A percentile compares a stretch with the other conserved stretches of the same genome.
These are phyloP conservation scores for Saksenaea vasiformis DNA, from an alignment of 371 early-diverging fungal species.

Conservation along the genomic window DNA sequence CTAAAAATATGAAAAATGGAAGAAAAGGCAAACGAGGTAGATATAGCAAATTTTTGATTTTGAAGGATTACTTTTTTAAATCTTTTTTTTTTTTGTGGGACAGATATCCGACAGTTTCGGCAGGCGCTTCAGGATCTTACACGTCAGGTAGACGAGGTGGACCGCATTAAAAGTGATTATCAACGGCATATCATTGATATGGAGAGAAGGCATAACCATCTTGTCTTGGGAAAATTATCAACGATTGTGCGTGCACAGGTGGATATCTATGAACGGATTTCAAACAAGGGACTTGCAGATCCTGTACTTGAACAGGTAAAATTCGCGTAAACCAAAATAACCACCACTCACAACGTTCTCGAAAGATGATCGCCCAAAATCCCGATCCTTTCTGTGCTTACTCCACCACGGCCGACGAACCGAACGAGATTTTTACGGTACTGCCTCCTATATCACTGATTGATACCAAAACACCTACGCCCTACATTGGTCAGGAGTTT, in stretches of 20 bases:
- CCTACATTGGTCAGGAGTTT: not conserved
- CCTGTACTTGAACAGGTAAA: slow-evolving; percentile 50
- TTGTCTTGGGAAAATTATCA: slow-evolving; percentile 46
- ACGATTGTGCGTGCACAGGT: slow-evolving; percentile 55
- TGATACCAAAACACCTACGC: slow-evolving; percentile 10
- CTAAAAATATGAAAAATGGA: slow-evolving; percentile 45
- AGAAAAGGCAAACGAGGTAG: slow-evolving; percentile 52
- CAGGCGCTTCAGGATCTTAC: slow-evolving; percentile 48
- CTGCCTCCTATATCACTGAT: slow-evolving; percentile 49
- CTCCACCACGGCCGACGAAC: slow-evolving; percentile 41
- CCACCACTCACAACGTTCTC: not conserved
- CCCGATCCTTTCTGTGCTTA: slow-evolving; percentile 57
- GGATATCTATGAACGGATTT: slow-evolving; percentile 53
- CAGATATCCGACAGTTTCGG: slow-evolving; percentile 49
- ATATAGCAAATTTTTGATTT: not conserved
- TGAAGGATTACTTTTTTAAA: not conserved
- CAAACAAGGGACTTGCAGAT: slow-evolving; percentile 54
- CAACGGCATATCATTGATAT: slow-evolving; percentile 47
- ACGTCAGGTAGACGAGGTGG: slow-evolving; percentile 55
- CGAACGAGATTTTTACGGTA: slow-evolving; percentile 51
- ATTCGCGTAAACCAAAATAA: not conserved
- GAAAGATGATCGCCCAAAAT: slow-evolving; percentile 51
- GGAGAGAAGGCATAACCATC: slow-evolving; percentile 47
- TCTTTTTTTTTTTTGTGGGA: too few species aligned
- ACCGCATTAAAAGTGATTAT: slow-evolving; percentile 49